phyloP scores from a whole-genome alignment of 495 filamentous ascomycete genomes.

The Penicillium taxi region DNA sequence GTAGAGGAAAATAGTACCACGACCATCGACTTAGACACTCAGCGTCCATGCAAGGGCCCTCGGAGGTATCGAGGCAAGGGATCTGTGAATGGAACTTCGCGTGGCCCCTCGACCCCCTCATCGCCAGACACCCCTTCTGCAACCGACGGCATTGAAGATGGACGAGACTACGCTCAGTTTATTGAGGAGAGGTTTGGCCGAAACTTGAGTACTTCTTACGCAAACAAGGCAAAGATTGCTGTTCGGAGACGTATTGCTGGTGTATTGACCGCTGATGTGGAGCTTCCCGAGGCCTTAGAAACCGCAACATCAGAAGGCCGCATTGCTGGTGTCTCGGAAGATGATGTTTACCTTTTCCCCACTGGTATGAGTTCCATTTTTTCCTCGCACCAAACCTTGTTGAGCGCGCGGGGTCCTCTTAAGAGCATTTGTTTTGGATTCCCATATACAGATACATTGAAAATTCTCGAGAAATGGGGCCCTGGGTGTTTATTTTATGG shows the following conservation, averaged over 20 bases:
- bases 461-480: constrained; percentile 89
- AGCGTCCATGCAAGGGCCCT: constrained; percentile 55
- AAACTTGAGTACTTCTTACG: constrained; percentile 71
- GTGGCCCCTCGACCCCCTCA: constrained; percentile 8
- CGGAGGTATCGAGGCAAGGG: constrained; percentile 60
- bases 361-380: constrained; percentile 94
- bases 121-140: constrained; percentile 6
- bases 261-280: constrained; percentile 64
- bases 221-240: constrained; percentile 74
- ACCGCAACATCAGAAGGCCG: constrained; percentile 38
- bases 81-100: constrained; percentile 28
- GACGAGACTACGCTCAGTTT: constrained; percentile 67
- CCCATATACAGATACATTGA: constrained; percentile 93
- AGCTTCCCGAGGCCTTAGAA: constrained; percentile 56
- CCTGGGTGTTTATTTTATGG: constrained; percentile 90
- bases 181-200: constrained; percentile 93
- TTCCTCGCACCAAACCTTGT: constrained; percentile 66
- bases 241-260: constrained; percentile 84
- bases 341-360: constrained; percentile 84
- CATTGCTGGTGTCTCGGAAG: constrained; percentile 66
- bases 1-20: constrained; percentile 39
- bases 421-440: constrained; percentile 53
- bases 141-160: constrained; percentile 29
- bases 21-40: constrained; percentile 21
- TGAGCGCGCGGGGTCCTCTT: constrained; percentile 42